Percentiles rank a stretch among this genome's conserved stretches.
Conservation (phyloP, 202 grass and related monocot genomes). For the Digitaria exilis region DNA sequence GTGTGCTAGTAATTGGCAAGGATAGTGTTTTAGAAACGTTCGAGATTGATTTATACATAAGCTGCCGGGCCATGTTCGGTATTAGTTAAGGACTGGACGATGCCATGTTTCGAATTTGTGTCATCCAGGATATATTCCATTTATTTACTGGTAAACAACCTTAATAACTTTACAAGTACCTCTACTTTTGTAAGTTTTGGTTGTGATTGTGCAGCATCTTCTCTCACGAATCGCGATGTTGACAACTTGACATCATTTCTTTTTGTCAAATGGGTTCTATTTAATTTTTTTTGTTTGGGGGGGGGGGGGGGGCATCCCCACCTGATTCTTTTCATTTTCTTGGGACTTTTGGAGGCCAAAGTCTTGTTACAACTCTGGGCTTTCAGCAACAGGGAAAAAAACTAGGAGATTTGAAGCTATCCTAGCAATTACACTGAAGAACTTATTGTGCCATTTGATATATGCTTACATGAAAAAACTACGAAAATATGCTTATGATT, state of each 20-base stretch:
- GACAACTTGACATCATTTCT: neutral
- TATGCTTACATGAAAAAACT: too few relatives aligned
- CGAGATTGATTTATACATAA: too few relatives aligned
- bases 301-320: too few relatives aligned
- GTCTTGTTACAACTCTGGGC: too few relatives aligned
- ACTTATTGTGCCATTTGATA: too few relatives aligned
- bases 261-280: neutral
- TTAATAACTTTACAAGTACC: neutral
- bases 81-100: neutral
- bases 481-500: slow-evolving; percentile 14
- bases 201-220: neutral
- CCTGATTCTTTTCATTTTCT: too few relatives aligned
- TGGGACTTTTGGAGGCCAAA: too few relatives aligned
- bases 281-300: neutral
- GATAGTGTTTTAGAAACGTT: too few relatives aligned
- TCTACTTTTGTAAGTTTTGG: neutral
- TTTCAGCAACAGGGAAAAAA: too few relatives aligned
- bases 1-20: neutral
- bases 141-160: neutral
- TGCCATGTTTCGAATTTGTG: neutral
- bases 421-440: too few relatives aligned
- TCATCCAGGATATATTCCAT: neutral
- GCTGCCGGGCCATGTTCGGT: neutral
- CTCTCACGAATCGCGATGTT: slow-evolving; percentile 1
- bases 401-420: too few relatives aligned